Conservation (phyloP, 495 filamentous ascomycete species). For the Annulohypoxylon stygium region DNA sequence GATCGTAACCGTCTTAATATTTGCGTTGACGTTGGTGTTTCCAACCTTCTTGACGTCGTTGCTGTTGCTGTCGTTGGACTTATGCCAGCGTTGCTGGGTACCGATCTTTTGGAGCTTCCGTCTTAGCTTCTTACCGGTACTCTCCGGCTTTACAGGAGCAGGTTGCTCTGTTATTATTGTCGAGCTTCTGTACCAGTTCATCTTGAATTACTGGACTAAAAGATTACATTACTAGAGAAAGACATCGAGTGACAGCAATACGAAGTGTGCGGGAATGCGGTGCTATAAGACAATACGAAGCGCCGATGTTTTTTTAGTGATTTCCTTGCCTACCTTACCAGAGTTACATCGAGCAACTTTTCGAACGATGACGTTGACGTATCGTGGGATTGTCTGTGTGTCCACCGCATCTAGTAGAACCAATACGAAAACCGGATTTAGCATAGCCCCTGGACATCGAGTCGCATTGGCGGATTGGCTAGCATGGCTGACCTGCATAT, state of each 20-base stretch:
- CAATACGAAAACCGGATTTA: conserved; percentile 55
- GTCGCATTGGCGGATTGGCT: conserved; percentile 36
- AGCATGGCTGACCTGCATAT: conserved; percentile 47
- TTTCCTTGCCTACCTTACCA: conserved; percentile 41
- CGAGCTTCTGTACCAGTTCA: conserved; percentile 53
- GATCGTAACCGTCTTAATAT: conserved; percentile 21
- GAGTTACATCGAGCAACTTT: conserved; percentile 42
- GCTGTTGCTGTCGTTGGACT: conserved; percentile 39
- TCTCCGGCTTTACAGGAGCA: conserved; percentile 42
- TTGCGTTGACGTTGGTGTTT: conserved; percentile 37
- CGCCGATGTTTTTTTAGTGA: conserved; percentile 33
- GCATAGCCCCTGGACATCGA: conserved; percentile 45
- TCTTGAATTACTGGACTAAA: conserved; percentile 48
- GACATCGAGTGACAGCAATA: conserved; percentile 28
- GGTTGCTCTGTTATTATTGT: conserved; percentile 44
- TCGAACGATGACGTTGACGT: conserved; percentile 55
- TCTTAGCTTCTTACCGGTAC: conserved; percentile 52
- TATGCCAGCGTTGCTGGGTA: conserved; percentile 45
- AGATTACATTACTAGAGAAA: conserved; percentile 45
- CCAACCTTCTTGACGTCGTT: conserved; percentile 43
- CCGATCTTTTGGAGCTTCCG: conserved; percentile 59
- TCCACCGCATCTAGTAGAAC: conserved; percentile 38
- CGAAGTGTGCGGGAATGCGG: conserved; percentile 38
- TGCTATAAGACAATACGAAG: conserved; percentile 43
- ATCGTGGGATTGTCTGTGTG: conserved; percentile 35